Conservation (phyloP, 208 protist species). For the Eutreptiella sp. region DNA sequence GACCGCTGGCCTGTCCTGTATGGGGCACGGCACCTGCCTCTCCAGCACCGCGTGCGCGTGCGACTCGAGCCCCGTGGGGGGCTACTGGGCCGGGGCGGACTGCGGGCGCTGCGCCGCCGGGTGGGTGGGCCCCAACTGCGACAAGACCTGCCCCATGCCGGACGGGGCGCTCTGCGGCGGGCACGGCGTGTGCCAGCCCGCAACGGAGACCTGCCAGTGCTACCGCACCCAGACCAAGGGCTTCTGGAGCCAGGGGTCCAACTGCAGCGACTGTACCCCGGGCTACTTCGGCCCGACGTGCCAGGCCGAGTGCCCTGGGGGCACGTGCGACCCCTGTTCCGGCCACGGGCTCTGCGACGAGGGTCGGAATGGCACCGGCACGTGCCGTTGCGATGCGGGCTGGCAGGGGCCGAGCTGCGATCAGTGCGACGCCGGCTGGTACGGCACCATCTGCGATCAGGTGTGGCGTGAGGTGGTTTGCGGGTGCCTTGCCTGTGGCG, state of each 20-base stretch:
- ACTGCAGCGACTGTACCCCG: background rate
- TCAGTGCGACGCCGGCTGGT: background rate
- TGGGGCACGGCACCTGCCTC: background rate
- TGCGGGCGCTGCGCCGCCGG: background rate
- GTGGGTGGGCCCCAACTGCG: background rate
- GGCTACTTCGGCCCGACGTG: background rate
- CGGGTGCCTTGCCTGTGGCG: too few relatives aligned
- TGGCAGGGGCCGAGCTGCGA: background rate
- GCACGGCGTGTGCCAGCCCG: background rate
- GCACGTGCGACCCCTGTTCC: slow-evolving; percentile 19
- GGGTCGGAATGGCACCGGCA: slow-evolving; percentile 1
- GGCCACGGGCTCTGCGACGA: background rate
- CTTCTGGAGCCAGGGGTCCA: background rate
- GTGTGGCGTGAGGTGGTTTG: background rate
- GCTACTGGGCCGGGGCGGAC: background rate
- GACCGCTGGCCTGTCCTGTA: too few relatives aligned
- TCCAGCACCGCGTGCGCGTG: too few relatives aligned
- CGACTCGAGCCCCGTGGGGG: background rate
- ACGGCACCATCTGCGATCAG: slow-evolving; percentile 3
- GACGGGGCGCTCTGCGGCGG: background rate
- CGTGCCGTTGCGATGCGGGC: background rate
- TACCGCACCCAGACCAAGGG: background rate
- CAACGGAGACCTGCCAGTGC: background rate
- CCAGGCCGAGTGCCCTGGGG: background rate
- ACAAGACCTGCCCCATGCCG: background rate